Conservation (phyloP, 2,329 filamentous ascomycete species). For the Fusarium ramigenum region DNA sequence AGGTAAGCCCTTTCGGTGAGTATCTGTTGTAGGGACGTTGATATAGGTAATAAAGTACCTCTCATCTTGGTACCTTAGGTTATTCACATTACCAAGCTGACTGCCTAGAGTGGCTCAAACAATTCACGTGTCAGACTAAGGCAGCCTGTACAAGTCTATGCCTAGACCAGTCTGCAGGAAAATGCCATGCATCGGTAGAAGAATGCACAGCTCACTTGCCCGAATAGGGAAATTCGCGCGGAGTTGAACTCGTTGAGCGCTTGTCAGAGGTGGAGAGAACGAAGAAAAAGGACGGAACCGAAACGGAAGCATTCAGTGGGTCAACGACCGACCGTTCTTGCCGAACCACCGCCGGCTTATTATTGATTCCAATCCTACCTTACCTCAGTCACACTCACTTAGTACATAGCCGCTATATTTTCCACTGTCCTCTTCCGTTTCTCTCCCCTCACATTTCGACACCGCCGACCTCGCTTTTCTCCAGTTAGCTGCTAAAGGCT, state of each 20-base stretch:
- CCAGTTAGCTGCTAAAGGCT: neutral
- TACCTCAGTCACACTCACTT: constrained; percentile 5
- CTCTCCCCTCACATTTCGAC: neutral
- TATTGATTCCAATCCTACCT: neutral
- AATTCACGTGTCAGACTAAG: constrained; percentile 14
- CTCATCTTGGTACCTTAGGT: neutral
- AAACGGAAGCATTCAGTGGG: constrained; percentile 39
- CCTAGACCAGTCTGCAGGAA: neutral
- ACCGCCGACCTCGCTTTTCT: neutral
- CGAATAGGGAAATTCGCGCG: constrained; percentile 22
- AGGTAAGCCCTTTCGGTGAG: neutral
- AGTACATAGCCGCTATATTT: constrained; percentile 19
- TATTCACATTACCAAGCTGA: neutral
- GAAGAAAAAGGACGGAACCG: constrained; percentile 32
- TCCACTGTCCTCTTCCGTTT: neutral
- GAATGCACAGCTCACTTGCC: constrained; percentile 27
- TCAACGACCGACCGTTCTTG: constrained; percentile 34
- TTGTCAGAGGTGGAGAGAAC: neutral
- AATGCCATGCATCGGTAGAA: constrained; percentile 9
- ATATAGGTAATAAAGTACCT: neutral
- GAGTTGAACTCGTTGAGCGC: constrained; percentile 10
- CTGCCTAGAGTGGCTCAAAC: neutral
- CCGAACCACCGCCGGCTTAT: constrained; percentile 38
- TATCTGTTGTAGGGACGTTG: neutral
- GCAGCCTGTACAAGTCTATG: neutral